Percentiles rank a stretch among this genome's conserved stretches.
phyloP scores from a whole-genome alignment of 2,329 filamentous ascomycete genomes.

The Trichoderma sp. region DNA sequence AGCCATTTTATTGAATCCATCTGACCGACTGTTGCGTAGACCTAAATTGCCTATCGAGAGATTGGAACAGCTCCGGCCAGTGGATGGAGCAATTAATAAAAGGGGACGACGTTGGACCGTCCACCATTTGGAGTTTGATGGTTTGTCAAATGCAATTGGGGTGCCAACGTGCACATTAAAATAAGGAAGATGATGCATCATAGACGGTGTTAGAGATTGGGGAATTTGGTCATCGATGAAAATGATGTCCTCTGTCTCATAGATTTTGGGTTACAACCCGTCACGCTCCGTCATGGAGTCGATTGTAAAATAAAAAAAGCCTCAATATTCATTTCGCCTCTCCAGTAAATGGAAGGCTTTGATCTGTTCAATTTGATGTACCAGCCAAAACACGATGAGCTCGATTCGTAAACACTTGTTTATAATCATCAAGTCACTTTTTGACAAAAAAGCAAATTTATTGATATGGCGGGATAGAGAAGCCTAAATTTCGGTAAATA shows the following conservation, averaged over 20 bases:
- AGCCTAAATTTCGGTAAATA: background rate
- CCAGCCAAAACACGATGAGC: background rate
- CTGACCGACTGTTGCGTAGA: conserved; percentile 35
- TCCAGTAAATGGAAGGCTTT: conserved; percentile 42
- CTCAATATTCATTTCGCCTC: conserved; percentile 45
- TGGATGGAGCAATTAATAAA: conserved; percentile 43
- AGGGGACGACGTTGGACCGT: conserved; percentile 38
- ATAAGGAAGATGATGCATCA: conserved; percentile 44
- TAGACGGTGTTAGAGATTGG: conserved; percentile 49
- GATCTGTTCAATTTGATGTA: conserved; percentile 33
- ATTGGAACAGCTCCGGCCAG: conserved; percentile 44
- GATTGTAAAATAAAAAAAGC: conserved; percentile 52
- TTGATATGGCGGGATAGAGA: background rate
- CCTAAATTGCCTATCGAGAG: conserved; percentile 43
- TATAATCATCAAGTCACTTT: no score
- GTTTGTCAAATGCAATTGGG: conserved; percentile 36
- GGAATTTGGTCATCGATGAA: conserved; percentile 38
- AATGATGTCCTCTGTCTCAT: conserved; percentile 42
- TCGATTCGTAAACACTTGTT: conserved; percentile 9
- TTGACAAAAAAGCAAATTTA: background rate
- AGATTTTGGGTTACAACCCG: conserved; percentile 42
- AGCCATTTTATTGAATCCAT: background rate
- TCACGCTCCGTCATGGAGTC: conserved; percentile 42
- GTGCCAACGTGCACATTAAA: conserved; percentile 43
- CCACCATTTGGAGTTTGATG: conserved; percentile 37